Base-by-base conservation (phyloP, 176 grass and related monocot species). In the Juncus inflexus region DNA sequence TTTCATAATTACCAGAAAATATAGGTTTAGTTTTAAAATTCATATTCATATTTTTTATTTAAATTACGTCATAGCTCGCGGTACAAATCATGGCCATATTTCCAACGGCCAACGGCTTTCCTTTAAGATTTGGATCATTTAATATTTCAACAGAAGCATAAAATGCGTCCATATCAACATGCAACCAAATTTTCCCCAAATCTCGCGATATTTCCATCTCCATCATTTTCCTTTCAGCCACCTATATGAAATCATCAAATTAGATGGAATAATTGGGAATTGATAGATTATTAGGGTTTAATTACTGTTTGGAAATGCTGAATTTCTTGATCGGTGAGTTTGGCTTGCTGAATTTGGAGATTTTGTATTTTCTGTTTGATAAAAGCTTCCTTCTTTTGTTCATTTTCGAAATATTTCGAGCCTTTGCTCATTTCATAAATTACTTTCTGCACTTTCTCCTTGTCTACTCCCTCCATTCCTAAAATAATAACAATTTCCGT, bases 391-490 rank as follows among this genome's bases (percentile, higher is more conserved):
- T 97, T 97, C 69, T 82, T 78, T 74, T 89, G 80, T 78, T 97
- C 87, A 58, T 97, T 91, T 78, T 97, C 85, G 7, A 91, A 97
- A 83, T 89, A 97, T 38, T 97, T 91, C 38, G 87, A 97, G 15
- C 92, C 92, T 65, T 97, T 89, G 63, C 87, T 97, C 85, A 86
- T 86, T 64, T 91, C 85, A 59, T 91, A 91, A 15, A 97, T 89
- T 66, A 91, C 77, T 78, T 75, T 89, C 64, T 86, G 88, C 11
- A 91, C 92, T 64, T 89, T 97, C 51, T 97, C 85, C 50, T 69
- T 97, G 75, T 97, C 92, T 74, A 97, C 85, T 41, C 87, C 92
- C 64, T 91, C 92, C 92, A 91, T 97, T 75, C 92, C 92, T 97
- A 50, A 45, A 4, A 71, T 7, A 41, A 57, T 13, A 58, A 6